phyloP scores from a whole-genome alignment of 1,284 basidiomycete genomes.

The Leccinum glutinopallens region DNA sequence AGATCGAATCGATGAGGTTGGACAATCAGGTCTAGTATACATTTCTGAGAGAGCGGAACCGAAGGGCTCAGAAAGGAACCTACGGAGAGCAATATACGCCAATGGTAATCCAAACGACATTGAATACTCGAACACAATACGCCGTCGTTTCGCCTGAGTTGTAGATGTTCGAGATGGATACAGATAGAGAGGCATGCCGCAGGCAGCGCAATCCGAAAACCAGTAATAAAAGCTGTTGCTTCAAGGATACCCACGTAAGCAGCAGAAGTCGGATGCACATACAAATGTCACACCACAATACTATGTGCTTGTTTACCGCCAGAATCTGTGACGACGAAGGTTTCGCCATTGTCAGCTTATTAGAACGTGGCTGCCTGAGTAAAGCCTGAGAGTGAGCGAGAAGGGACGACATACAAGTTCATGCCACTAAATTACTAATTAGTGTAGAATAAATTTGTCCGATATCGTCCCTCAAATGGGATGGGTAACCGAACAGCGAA shows the following conservation, averaged over 20 bases:
- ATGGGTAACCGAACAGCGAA: no score
- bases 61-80: slow-evolving; percentile 30
- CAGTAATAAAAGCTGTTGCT: slow-evolving; percentile 51
- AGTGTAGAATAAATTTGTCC: no score
- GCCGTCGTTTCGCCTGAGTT: slow-evolving; percentile 33
- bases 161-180: slow-evolving; percentile 31
- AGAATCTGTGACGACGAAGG: no score
- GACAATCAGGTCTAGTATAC: slow-evolving; percentile 53
- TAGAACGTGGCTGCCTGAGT: no score
- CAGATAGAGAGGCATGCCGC: slow-evolving; percentile 54
- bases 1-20: slow-evolving; percentile 75
- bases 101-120: slow-evolving; percentile 58
- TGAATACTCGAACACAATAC: slow-evolving; percentile 47
- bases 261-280: background rate
- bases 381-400: no score
- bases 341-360: no score
- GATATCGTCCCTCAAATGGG: no score
- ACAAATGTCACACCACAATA: slow-evolving; percentile 42
- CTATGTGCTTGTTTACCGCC: no score
- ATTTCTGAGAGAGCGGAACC: background rate
- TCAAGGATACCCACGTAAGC: slow-evolving; percentile 21
- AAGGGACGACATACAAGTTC: no score
- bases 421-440: no score
- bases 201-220: slow-evolving; percentile 47
- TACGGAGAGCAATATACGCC: slow-evolving; percentile 61